Base-by-base conservation (phyloP, 2,329 filamentous ascomycete species). In the Ophiostoma piceae region DNA sequence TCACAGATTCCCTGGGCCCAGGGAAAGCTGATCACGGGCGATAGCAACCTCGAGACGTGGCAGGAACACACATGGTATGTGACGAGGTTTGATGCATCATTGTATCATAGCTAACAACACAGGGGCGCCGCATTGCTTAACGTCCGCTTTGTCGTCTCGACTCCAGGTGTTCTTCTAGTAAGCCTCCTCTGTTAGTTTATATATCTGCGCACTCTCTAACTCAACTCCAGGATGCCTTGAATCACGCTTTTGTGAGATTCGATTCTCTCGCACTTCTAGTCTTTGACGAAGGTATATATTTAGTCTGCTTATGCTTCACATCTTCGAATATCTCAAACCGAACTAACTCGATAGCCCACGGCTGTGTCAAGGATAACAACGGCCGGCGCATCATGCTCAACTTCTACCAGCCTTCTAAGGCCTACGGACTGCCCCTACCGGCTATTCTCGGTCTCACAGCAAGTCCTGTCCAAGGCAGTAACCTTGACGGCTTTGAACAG, bases 401-500 rank as follows among this genome's bases (percentile, higher is more conserved):
- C 39, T 89, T 90, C 73, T 96, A 96, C 75, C 85, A 87, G 72
- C 79, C 81, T 37, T 78, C 76, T 22, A 82, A 82, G 67, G 73
- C 69, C 0, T 72, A 70, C 1, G 82, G 81, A 0, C 71, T 77
- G 0, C 67, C 75, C 0, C 77, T 87, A 1, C 93, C 93, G 0
- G 82, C 83, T 26, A 89, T 97, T 37, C 81, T 97, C 5, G 93
- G 92, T 0, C 81, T 97, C 32, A 94, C 90, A 7, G 93, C 93
- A 0, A 96, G 91, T 72, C 92, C 92, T 0, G 84, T 92, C 3
- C 87, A 90, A 73, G 86, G 82, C 69, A 86, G 84, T 1, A 84
- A 84, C 19, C 77, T 83, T 1, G 78, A 80, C 1, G 84, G 84
- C 47, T 81, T 94, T 16, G 79, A 85, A 77, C 76, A 78, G 4